These are phyloP conservation scores for Dactylis glomerata DNA, from an alignment of 176 grass and related monocot species.

Conservation along the genomic window DNA sequence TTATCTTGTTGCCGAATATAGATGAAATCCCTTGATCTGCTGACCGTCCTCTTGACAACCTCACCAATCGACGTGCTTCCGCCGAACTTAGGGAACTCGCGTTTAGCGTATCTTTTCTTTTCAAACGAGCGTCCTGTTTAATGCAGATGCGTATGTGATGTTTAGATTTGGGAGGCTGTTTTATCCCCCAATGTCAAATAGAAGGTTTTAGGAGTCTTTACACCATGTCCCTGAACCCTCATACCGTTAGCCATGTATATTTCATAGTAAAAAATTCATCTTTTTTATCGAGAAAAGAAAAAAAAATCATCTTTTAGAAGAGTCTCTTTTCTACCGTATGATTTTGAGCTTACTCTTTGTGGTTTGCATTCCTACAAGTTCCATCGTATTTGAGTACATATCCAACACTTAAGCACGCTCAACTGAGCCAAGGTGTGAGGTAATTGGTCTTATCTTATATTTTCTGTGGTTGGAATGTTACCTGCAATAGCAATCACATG, in stretches of 20 bases:
- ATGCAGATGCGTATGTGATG: not conserved
- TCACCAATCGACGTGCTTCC: not conserved
- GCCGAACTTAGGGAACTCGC: not conserved
- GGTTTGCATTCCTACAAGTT: not conserved
- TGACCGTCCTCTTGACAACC: not conserved
- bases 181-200: not conserved
- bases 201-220: not conserved
- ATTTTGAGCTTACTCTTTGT: not conserved
- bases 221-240: not conserved
- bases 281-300: no score
- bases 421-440: not conserved
- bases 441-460: not conserved
- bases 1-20: not conserved
- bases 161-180: not conserved
- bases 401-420: not conserved
- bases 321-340: not conserved
- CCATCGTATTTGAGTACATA: not conserved
- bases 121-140: not conserved
- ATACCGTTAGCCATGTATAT: not conserved
- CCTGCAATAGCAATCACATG: not conserved
- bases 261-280: slow-evolving; percentile 13
- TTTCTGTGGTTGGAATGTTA: not conserved
- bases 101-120: not conserved
- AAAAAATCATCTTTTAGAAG: not conserved
- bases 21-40: slow-evolving; percentile 9